Evolutionary conservation across 2,329 filamentous ascomycete genomes (phyloP).

Genomic region (Lasiodiplodia sp.): DNA sequence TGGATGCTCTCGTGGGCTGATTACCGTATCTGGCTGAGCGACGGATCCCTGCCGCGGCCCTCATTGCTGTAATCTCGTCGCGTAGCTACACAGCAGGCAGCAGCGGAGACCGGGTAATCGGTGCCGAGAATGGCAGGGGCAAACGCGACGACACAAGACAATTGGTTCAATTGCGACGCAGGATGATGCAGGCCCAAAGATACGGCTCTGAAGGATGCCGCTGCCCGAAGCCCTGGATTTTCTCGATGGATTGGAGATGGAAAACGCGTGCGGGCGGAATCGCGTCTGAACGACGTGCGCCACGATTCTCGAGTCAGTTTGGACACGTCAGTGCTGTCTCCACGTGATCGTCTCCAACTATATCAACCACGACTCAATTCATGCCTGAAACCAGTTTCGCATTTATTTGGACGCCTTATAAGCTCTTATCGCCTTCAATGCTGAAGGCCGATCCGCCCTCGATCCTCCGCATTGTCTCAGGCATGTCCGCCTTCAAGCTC

Average conservation of each 20-base stretch:
- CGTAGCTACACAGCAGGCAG: constrained; percentile 3
- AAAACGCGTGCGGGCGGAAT: constrained; percentile 14
- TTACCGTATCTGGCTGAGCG: constrained; percentile 25
- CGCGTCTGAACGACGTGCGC: constrained; percentile 1
- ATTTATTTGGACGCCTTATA: no score
- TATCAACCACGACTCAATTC: no score
- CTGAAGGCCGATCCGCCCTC: no score
- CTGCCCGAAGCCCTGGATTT: not conserved
- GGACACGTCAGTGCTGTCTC: constrained; percentile 11
- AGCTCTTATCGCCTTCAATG: no score
- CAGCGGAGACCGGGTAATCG: not conserved
- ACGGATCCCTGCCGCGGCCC: constrained; percentile 3
- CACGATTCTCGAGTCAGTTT: constrained; percentile 2
- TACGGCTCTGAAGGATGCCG: not conserved
- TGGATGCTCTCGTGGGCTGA: not conserved
- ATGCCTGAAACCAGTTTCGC: not conserved
- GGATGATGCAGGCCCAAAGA: not conserved
- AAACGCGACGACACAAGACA: not conserved
- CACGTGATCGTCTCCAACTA: not conserved
- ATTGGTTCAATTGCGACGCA: not conserved
- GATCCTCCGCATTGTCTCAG: no score
- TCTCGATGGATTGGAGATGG: not conserved
- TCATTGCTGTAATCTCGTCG: not conserved
- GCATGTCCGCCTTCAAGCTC: not conserved
- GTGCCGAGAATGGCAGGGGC: not conserved